Evolutionary conservation across 1,284 basidiomycete genomes (phyloP), one percentile per base, ranked within the genome.

Genomic region (Trichosporon sp.): DNA sequence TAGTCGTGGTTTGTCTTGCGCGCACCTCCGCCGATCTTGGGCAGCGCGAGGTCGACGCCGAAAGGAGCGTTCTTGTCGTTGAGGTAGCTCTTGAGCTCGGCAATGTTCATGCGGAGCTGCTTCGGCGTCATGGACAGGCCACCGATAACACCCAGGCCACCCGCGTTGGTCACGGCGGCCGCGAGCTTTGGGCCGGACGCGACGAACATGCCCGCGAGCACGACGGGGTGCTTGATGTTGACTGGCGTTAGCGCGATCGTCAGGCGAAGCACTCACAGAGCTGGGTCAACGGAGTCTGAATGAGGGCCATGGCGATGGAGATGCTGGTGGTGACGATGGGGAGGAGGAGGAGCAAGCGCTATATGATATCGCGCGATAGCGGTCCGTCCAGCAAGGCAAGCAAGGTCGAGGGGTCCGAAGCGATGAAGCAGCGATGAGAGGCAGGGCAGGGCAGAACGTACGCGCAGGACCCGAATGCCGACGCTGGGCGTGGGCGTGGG

Each of bases 121-220:
- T 79, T 77, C 31, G 81, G 81, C 3, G 72, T 75, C 49, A 37
- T 36, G 13, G 36, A 16, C 25, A 54, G 49, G 16, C 91, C 91
- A 59, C 91, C 91, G 67, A 95, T 90, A 63, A 93, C 90, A 66
- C 92, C 92, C 32, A 95, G 74, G 57, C 92, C 92, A 52, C 90
- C 90, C 44, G 90, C 91, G 72, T 93, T 94, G 5, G 80, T 78
- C 2, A 79, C 77, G 31, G 90, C 92, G 49, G 92, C 92, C 11
- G 90, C 82, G 21, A 93, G 85, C 74, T 90, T 88, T 13, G 91
- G 90, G 13, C 91, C 91, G 40, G 91, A 89, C 36, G 90, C 90
- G 21, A 91, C 88, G 74, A 92, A 92, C 91, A 92, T 92, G 57
- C 66, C 66, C 69, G 93, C 92, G 25, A 95, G 87, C 66, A 95